Base-by-base conservation (phyloP, 2,329 filamentous ascomycete species). In the Aspergillus ibericus region DNA sequence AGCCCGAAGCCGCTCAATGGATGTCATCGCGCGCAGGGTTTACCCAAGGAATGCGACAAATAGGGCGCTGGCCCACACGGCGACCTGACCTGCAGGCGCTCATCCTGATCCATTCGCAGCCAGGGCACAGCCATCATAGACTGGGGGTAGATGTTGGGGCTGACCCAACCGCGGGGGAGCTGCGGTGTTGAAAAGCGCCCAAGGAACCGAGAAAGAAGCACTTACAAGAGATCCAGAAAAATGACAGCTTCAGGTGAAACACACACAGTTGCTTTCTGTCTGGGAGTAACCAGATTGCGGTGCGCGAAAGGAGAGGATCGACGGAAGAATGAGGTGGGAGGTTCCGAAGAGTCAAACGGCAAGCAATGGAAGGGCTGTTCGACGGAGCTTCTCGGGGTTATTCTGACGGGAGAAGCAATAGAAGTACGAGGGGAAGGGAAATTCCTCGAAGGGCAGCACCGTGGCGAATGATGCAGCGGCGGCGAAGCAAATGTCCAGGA, bases 101-200 rank as follows among this genome's bases (percentile, higher is more conserved):
- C 44, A n/a, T 48, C 32, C 27, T 16, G 22, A 18, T 48, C 44
- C 44, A 48, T 16, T 29, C 27, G 44, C 44, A 16, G 44, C 44
- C 15, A 48, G 9, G 25, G 44, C n/a, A n/a, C 44, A 29, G 57
- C 60, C 61, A 63, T 60, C 59, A 55, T 53, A 13, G 38, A 42
- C 38, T 42, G 38, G 38, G 25, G 25, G n/a, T 32, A 32, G 22
- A 6, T 13, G 32, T 29, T 25, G 44, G 25, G 36, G 16, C 16
- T 20, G 36, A 53, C 34, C 35, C 38, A 52, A 16, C 47, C 48
- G 52, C 48, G 55, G 58, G 51, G 53, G 38, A 52, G 44, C 20
- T 51, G 44, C 44, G 48, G 54, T 56, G 36, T 42, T 42, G 50
- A 15, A 18, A 25, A 27, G 53, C 29, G 35, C 48, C 27, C 59